A percentile compares a stretch with the other conserved stretches of the same genome.
These are phyloP conservation scores for Lagenaria siceraria DNA, from an alignment of 306 rosid species.

Conservation along the genomic window DNA sequence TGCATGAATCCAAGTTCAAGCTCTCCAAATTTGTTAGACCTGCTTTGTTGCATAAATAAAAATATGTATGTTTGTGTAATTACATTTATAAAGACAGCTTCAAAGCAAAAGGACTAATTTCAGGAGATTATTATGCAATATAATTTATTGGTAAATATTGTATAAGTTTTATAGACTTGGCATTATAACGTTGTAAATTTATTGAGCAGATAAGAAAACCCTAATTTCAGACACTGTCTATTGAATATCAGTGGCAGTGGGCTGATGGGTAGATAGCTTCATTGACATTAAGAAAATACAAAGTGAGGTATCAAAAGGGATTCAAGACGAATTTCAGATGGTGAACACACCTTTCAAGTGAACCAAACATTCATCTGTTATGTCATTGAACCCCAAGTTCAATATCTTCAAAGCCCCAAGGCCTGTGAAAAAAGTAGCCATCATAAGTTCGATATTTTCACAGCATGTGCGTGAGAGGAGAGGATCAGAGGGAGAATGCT, in stretches of 20 bases:
- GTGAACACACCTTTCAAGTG: conserved; percentile 62
- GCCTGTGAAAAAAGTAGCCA: conserved; percentile 33
- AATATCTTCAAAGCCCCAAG: conserved; percentile 56
- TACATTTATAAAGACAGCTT: background rate
- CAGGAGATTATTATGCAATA: background rate
- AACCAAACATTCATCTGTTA: conserved; percentile 57
- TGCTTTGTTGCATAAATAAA: conserved; percentile 13
- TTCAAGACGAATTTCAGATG: background rate
- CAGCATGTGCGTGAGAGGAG: background rate
- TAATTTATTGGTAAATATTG: background rate
- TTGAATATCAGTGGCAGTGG: background rate
- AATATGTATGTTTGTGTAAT: background rate
- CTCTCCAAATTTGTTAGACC: conserved; percentile 75
- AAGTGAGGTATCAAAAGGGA: background rate
- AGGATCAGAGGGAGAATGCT: background rate
- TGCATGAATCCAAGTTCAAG: conserved; percentile 85
- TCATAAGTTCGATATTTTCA: background rate
- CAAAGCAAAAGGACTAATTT: background rate
- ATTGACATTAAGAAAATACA: background rate
- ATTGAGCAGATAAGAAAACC: background rate
- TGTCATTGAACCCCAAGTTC: conserved; percentile 65
- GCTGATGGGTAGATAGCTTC: background rate
- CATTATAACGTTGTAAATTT: background rate
- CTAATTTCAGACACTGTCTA: background rate
- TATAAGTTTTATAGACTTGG: background rate